These are phyloP conservation scores for Coemansia sp. DNA, from an alignment of 192 early-diverging fungal genomes.

Conservation along the genomic window DNA sequence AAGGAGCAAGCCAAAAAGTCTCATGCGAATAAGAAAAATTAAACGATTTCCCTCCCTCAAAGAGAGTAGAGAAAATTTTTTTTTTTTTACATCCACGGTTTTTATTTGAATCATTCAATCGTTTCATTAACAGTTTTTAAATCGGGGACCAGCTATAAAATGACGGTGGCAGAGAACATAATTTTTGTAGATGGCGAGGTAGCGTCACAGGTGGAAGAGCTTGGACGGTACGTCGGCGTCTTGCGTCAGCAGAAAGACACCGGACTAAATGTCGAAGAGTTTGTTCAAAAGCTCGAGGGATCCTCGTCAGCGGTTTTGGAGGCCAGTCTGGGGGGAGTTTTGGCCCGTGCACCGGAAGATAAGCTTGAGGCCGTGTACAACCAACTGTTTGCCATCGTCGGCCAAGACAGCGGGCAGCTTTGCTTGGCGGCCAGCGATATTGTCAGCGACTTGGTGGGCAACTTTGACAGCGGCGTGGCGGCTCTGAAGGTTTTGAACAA, in stretches of 20 bases:
- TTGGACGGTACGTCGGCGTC: conserved; percentile 63
- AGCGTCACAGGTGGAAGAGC: conserved; percentile 62
- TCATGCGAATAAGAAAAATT: no score
- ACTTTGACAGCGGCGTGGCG: conserved; percentile 17
- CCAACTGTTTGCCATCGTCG: conserved; percentile 43
- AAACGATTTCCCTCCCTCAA: no score
- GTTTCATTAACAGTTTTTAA: no score
- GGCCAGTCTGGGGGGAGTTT: conserved; percentile 55
- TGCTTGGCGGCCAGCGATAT: conserved; percentile 5
- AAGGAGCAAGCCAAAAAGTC: no score
- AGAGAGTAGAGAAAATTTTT: no score
- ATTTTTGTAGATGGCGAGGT: conserved; percentile 54
- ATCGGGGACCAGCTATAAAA: background rate
- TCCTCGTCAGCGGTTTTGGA: conserved; percentile 40
- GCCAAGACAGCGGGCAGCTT: background rate
- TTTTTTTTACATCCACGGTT: no score
- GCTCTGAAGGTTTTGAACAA: conserved; percentile 59
- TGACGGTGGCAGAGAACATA: conserved; percentile 36
- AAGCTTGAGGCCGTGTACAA: conserved; percentile 44
- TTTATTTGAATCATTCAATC: no score
- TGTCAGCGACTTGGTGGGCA: conserved; percentile 17
- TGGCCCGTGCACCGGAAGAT: conserved; percentile 22
- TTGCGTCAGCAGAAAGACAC: conserved; percentile 8
- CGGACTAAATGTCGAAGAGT: background rate
- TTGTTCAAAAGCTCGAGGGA: conserved; percentile 45